These are phyloP conservation scores for Tuber calosporum DNA, from an alignment of 495 filamentous ascomycete species.

Conservation along the genomic window DNA sequence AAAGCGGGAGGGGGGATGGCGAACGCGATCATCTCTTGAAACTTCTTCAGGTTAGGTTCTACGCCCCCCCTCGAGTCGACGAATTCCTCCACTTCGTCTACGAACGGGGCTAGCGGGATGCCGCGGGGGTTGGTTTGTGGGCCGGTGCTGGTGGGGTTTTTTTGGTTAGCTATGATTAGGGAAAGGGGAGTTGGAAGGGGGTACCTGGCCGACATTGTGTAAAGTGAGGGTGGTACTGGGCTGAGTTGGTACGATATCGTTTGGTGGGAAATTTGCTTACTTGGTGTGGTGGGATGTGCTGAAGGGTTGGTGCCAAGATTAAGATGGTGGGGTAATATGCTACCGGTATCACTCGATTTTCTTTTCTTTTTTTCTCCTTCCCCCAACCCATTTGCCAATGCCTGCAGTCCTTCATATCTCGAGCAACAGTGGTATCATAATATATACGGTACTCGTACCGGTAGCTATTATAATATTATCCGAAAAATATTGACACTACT, in stretches of 20 bases:
- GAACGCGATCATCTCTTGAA: slow-evolving; percentile 98
- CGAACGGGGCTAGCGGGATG: slow-evolving; percentile 89
- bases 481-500: neutral
- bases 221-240: neutral
- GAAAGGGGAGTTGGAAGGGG: neutral
- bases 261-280: neutral
- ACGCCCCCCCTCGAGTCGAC: slow-evolving; percentile 79
- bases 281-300: neutral
- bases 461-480: neutral
- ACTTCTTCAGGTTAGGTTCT: slow-evolving; percentile 78
- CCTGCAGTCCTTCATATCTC: neutral
- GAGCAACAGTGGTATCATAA: neutral
- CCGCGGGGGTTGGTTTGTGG: slow-evolving; percentile 77
- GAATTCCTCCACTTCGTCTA: slow-evolving; percentile 94
- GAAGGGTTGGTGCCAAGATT: neutral
- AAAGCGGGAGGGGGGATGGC: slow-evolving; percentile 22
- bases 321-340: neutral
- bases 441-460: no score
- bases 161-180: neutral
- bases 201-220: slow-evolving; percentile 5
- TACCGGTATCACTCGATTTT: neutral
- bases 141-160: slow-evolving; percentile 33
- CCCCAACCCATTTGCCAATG: neutral
- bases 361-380: neutral
- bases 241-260: neutral